Percentiles rank a stretch among this genome's conserved stretches.
phyloP scores from a whole-genome alignment of 805 yeast genomes.

The Candida nonsorbophila region DNA sequence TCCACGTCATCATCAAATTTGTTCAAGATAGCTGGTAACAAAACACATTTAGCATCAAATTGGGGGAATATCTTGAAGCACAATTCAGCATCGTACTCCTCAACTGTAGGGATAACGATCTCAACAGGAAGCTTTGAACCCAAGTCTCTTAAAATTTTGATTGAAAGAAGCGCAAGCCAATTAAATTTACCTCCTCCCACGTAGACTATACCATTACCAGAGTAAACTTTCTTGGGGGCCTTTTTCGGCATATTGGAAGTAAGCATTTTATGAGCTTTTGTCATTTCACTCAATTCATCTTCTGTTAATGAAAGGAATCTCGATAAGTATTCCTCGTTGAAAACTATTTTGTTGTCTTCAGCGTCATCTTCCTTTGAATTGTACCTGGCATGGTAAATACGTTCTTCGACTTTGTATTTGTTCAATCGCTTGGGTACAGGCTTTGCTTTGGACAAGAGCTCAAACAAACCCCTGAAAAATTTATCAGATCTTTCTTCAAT shows the following conservation, averaged over 20 bases:
- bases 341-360: conserved; percentile 23
- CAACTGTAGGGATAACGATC: conserved; percentile 66
- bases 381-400: conserved; percentile 54
- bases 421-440: conserved; percentile 42
- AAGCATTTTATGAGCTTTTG: conserved; percentile 42
- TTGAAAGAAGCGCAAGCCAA: conserved; percentile 62
- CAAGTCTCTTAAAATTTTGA: conserved; percentile 57
- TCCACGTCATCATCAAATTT: conserved; percentile 9
- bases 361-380: conserved; percentile 21
- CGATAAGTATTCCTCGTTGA: conserved; percentile 50
- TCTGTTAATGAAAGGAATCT: conserved; percentile 42
- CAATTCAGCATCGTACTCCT: conserved; percentile 66
- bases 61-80: conserved; percentile 35
- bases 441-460: conserved; percentile 32
- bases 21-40: conserved; percentile 25
- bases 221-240: conserved; percentile 30
- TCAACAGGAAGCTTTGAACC: conserved; percentile 77
- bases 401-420: conserved; percentile 38
- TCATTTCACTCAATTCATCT: conserved; percentile 40
- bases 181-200: conserved; percentile 81
- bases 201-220: conserved; percentile 54
- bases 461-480: conserved; percentile 40
- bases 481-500: conserved; percentile 3
- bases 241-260: conserved; percentile 39
- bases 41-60: conserved; percentile 34